Percentiles rank a stretch among this genome's conserved stretches.
Evolutionary conservation across 192 early-diverging fungal species (phyloP).

Genomic region (Obelidium mucronatum): DNA sequence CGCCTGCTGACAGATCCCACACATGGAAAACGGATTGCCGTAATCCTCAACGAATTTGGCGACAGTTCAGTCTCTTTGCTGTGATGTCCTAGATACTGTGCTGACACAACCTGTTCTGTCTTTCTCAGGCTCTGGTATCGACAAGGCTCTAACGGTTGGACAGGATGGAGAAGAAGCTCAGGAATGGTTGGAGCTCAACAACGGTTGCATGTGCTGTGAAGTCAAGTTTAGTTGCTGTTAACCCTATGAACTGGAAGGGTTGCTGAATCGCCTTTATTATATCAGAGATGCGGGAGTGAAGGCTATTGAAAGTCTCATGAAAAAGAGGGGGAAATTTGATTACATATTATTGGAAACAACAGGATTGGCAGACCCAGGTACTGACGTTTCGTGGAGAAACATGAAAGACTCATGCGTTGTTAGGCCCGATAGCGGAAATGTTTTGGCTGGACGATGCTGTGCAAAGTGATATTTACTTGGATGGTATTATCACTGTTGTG

Average conservation of each 20-base stretch:
- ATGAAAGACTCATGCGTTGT: too few species aligned
- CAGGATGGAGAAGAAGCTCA: conserved; percentile 85
- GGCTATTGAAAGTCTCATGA: conserved; percentile 93
- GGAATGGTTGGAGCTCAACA: conserved; percentile 97
- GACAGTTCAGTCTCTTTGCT: conserved; percentile 63
- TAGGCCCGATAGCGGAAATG: conserved; percentile 91
- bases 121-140: conserved; percentile 81
- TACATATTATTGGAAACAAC: conserved; percentile 98
- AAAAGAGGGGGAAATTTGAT: conserved; percentile 91
- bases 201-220: conserved; percentile 98
- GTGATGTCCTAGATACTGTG: not conserved
- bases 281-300: conserved; percentile 89
- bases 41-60: conserved; percentile 99
- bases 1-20: conserved; percentile 49
- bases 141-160: conserved; percentile 86
- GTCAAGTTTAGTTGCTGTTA: conserved; percentile 73
- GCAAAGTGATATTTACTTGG: conserved; percentile 86
- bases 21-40: conserved; percentile 96
- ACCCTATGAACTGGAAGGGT: not conserved
- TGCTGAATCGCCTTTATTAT: not conserved
- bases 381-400: too few species aligned
- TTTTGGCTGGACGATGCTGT: conserved; percentile 98
- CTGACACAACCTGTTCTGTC: not conserved
- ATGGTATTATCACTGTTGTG: conserved; percentile 89
- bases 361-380: conserved; percentile 72